Conservation (phyloP, 768 basidiomycete genomes). For the Lentinula raphanica region DNA sequence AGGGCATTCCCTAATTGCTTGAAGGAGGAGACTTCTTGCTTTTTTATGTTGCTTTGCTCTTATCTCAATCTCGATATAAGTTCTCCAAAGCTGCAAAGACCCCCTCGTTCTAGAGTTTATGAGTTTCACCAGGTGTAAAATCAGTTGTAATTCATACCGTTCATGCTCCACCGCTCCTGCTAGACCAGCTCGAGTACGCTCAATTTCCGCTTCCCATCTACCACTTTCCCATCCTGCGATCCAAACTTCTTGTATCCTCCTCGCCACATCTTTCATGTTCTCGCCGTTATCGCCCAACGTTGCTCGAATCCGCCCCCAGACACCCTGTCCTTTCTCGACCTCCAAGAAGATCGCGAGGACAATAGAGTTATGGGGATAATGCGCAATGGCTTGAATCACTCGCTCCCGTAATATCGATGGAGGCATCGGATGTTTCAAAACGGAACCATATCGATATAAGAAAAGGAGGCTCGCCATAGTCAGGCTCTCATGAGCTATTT, state of each 20-base stretch:
- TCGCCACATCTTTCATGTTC: conserved; percentile 49
- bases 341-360: conserved; percentile 72
- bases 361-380: conserved; percentile 67
- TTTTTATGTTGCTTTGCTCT: conserved; percentile 47
- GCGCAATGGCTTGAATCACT: conserved; percentile 45
- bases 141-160: conserved; percentile 39
- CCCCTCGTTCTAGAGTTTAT: conserved; percentile 47
- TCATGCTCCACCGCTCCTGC: conserved; percentile 58
- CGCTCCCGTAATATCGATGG: conserved; percentile 56
- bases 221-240: conserved; percentile 73
- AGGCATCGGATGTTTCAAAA: conserved; percentile 52
- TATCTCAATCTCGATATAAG: conserved; percentile 77
- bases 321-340: conserved; percentile 68
- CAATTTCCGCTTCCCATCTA: conserved; percentile 64
- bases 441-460: conserved; percentile 53
- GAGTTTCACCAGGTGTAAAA: background rate
- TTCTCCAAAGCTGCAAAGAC: conserved; percentile 65
- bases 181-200: conserved; percentile 64
- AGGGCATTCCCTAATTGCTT: conserved; percentile 72
- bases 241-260: conserved; percentile 71
- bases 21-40: conserved; percentile 70
- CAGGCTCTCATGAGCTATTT: conserved; percentile 46
- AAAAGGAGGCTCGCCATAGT: conserved; percentile 50
- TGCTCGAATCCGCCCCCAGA: conserved; percentile 68
- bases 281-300: conserved; percentile 45